These are phyloP conservation scores for Aphanomyces stellatus DNA, from an alignment of 352 stramenopile species.

Conservation along the genomic window DNA sequence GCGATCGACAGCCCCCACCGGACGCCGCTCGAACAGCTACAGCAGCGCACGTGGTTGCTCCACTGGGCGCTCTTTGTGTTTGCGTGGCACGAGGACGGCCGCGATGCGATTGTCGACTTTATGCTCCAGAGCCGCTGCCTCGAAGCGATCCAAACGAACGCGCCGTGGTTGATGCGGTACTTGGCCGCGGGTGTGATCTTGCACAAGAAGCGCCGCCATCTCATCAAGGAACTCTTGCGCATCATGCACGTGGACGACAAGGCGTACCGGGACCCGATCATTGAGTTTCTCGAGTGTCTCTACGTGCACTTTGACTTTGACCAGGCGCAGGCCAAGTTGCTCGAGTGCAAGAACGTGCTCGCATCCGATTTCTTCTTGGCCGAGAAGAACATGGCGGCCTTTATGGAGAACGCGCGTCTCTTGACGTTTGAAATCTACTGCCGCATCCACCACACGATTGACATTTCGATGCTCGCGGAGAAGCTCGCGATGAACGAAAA, in stretches of 20 bases:
- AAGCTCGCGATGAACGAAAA: conserved; percentile 95
- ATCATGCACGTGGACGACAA: conserved; percentile 90
- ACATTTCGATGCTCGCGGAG: conserved; percentile 94
- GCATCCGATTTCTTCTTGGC: conserved; percentile 97
- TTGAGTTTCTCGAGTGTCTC: conserved; percentile 96
- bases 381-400: conserved; percentile 93
- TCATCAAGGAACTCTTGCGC: conserved; percentile 94
- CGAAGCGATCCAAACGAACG: conserved; percentile 98
- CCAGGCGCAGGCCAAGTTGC: conserved; percentile 89
- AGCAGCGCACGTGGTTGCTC: conserved; percentile 97
- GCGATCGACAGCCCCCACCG: conserved; percentile 87
- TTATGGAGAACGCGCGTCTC: conserved; percentile 96
- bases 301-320: conserved; percentile 99
- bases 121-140: conserved; percentile 90
- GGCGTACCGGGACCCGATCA: conserved; percentile 70
- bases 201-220: conserved; percentile 90
- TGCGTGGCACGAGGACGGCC: conserved; percentile 86
- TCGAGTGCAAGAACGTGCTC: conserved; percentile 93
- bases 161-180: conserved; percentile 96
- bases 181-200: conserved; percentile 96
- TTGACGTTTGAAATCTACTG: conserved; percentile 99
- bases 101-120: conserved; percentile 96
- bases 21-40: conserved; percentile 88
- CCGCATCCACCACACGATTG: conserved; percentile 98
- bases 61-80: conserved; percentile 98